Evolutionary conservation across 306 rosid genomes (phyloP).

Genomic region (Arachis hypogaea): DNA sequence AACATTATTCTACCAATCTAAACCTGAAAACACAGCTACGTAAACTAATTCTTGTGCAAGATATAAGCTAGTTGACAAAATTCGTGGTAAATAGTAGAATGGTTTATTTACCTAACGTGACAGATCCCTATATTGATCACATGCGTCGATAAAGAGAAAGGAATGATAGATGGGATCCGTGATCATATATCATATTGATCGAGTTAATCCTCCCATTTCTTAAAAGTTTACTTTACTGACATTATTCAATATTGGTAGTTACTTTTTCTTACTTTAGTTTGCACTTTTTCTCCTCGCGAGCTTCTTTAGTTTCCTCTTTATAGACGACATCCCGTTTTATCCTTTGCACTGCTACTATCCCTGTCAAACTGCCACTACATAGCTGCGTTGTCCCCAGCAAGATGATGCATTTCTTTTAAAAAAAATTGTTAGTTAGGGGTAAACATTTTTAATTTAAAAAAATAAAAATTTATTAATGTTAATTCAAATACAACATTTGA

Average conservation of each 20-base stretch:
- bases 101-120: not conserved
- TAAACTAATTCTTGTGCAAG: too few relatives aligned
- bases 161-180: not conserved
- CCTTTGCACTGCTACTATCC: not conserved
- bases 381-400: too few relatives aligned
- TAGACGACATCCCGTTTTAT: not conserved
- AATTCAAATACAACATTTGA: too few relatives aligned
- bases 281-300: not conserved
- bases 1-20: too few relatives aligned
- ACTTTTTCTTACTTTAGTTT: constrained; percentile 25
- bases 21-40: too few relatives aligned
- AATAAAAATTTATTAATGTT: too few relatives aligned
- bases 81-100: constrained; percentile 25
- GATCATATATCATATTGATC: not conserved
- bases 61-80: constrained; percentile 38
- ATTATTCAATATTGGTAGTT: not conserved
- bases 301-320: not conserved
- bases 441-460: too few relatives aligned
- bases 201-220: not conserved
- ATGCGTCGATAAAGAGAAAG: constrained; percentile 28
- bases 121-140: constrained; percentile 22
- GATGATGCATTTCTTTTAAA: too few relatives aligned
- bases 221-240: constrained; percentile 18
- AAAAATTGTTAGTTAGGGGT: too few relatives aligned
- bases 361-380: not conserved